Evolutionary conservation across 108 stramenopile genomes (phyloP).

Genomic region (Cyclotella sp.): DNA sequence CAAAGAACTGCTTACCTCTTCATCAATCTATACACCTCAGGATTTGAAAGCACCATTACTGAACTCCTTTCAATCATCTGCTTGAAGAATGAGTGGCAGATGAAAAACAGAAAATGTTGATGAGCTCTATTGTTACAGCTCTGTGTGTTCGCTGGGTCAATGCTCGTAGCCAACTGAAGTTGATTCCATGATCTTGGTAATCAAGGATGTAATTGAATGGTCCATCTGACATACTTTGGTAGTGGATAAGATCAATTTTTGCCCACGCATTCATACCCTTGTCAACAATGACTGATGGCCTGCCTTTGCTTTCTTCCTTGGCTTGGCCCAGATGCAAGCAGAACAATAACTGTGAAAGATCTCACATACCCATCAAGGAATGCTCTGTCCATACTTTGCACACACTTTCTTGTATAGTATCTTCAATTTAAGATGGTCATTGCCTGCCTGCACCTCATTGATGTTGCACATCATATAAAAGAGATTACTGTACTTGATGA

Average conservation of each 20-base stretch:
- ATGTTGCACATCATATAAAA: too few species aligned
- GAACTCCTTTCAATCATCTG: not conserved
- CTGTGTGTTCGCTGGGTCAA: not conserved
- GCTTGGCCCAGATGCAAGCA: not conserved
- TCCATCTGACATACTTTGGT: constrained; percentile 48
- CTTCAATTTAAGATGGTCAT: too few species aligned
- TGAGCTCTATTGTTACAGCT: constrained; percentile 19
- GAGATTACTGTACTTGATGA: too few species aligned
- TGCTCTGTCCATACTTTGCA: not conserved
- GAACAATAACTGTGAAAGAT: not conserved
- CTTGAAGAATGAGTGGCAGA: not conserved
- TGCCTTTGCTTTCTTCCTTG: not conserved
- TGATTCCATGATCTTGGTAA: constrained; percentile 37
- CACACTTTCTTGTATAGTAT: not conserved
- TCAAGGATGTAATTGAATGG: too few species aligned
- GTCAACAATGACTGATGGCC: constrained; percentile 22
- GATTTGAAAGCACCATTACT: not conserved
- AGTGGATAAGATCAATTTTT: constrained; percentile 43
- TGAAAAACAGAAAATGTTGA: not conserved
- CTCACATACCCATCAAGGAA: not conserved
- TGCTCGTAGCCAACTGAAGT: not conserved
- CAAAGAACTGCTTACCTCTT: not conserved
- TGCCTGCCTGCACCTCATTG: too few species aligned
- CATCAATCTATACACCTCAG: not conserved
- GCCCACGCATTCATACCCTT: constrained; percentile 20